Evolutionary conservation across 2,329 filamentous ascomycete species (phyloP).

Genomic region (Tolypocladium capitatum): DNA sequence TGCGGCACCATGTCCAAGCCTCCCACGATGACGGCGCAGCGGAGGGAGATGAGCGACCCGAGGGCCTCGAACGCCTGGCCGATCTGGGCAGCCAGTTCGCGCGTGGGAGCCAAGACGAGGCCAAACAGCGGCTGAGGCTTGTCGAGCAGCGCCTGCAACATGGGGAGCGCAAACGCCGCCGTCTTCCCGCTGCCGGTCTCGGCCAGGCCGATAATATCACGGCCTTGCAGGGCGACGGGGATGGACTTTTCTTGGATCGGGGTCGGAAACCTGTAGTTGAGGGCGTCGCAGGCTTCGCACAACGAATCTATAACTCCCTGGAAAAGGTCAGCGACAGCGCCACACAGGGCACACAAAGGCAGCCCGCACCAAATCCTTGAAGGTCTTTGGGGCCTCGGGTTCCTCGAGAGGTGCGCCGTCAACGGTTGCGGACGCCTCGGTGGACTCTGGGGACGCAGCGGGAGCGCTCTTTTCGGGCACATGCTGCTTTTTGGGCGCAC

Average conservation of each 20-base stretch:
- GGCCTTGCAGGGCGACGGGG: constrained; percentile 61
- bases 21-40: constrained; percentile 76
- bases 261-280: constrained; percentile 77
- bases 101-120: constrained; percentile 83
- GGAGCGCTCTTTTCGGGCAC: neutral
- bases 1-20: constrained; percentile 95
- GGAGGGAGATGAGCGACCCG: constrained; percentile 75
- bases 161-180: constrained; percentile 84
- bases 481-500: constrained; percentile 10
- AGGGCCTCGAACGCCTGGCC: constrained; percentile 77
- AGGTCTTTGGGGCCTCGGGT: constrained; percentile 38
- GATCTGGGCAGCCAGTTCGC: constrained; percentile 88
- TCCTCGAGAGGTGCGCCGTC: constrained; percentile 18
- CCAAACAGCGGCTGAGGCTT: constrained; percentile 76
- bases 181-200: constrained; percentile 97
- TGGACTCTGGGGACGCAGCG: constrained; percentile 9
- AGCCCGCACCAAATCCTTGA: constrained; percentile 46
- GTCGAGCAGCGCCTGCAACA: constrained; percentile 80
- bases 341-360: too few relatives aligned
- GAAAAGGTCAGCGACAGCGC: neutral
- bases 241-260: constrained; percentile 82
- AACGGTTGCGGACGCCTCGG: constrained; percentile 20
- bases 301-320: constrained; percentile 74
- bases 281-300: constrained; percentile 71
- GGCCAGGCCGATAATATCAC: constrained; percentile 85